Conservation (phyloP, 495 filamentous ascomycete genomes). For the Extremus antarcticus region DNA sequence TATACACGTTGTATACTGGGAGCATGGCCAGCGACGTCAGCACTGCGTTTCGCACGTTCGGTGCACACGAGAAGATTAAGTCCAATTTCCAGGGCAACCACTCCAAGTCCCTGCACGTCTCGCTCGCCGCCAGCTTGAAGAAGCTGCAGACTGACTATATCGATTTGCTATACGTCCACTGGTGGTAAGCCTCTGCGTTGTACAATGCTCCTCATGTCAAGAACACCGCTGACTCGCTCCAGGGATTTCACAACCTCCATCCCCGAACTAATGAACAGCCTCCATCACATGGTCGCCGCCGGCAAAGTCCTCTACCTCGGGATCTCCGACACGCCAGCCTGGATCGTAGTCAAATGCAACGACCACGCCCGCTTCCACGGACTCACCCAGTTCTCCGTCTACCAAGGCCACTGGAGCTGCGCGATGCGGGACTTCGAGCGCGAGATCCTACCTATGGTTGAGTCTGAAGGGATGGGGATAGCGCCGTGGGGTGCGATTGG, state of each 20-base stretch:
- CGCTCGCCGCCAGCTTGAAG: constrained; percentile 43
- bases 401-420: constrained; percentile 23
- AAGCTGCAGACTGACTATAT: constrained; percentile 59
- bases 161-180: constrained; percentile 45
- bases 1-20: too few species aligned
- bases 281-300: constrained; percentile 46
- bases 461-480: constrained; percentile 56
- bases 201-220: too few species aligned
- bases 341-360: constrained; percentile 26
- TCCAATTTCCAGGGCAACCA: constrained; percentile 50
- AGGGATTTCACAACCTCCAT: constrained; percentile 51
- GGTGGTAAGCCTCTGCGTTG: too few species aligned
- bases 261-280: constrained; percentile 57
- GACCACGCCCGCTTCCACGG: constrained; percentile 22
- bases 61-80: constrained; percentile 37
- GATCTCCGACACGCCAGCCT: constrained; percentile 51
- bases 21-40: too few species aligned
- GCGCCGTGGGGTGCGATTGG: constrained; percentile 54
- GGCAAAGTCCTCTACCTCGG: constrained; percentile 66
- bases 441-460: constrained; percentile 23
- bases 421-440: constrained; percentile 24
- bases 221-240: too few species aligned
- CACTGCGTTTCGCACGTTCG: too few species aligned
- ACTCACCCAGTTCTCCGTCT: constrained; percentile 21
- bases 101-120: constrained; percentile 48